Evolutionary conservation across 768 basidiomycete species (phyloP), one percentile per base, ranked within the genome.

Genomic region (Hortiboletus flavorubellus): DNA sequence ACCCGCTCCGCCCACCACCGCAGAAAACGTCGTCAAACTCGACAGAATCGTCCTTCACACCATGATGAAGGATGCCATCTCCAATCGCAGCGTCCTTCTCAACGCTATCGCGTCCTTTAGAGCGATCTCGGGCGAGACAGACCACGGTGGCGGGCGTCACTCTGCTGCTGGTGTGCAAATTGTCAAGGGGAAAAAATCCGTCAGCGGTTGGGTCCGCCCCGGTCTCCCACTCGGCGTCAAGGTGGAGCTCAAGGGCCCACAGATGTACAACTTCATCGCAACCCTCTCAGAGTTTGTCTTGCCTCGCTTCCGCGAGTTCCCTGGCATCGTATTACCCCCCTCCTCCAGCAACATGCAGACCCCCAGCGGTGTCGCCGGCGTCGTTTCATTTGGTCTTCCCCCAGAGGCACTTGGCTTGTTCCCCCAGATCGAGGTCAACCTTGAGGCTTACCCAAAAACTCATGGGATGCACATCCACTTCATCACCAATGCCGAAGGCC

Each of bases 381-480:
- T 96, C 18, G 90, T 98, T 48, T 84, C 86, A 3, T 87, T 98
- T 63, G 96, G 96, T 46, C 78, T 99, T 4, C 84, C 89, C 0
- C 85, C 92, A 1, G 73, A 77, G 5, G 93, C 95, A 1, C 87
- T 99, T 81, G 85, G 80, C 8, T 80, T 95, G 63, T 99, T 98
- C 78, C 96, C 96, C 1, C 91, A 96, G 74, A 89, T 98, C 53
- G 96, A 98, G 74, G 87, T 93, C 71, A 97, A 97, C 69, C 72
- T 89, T 41, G 95, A 98, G 65, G 74, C 89, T 30, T 99, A 98
- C 68, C 92, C 93, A 6, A 83, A 82, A 60, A 68, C 83, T 44
- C 87, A 87, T 64, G 96, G 96, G 18, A 91, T 99, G 83, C 91
- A 98, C 67, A 85, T 99, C 37, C 91, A 95, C 68, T 94, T 96